Base-by-base conservation (phyloP, 1,284 basidiomycete species). In the Boletellus deceptivus region DNA sequence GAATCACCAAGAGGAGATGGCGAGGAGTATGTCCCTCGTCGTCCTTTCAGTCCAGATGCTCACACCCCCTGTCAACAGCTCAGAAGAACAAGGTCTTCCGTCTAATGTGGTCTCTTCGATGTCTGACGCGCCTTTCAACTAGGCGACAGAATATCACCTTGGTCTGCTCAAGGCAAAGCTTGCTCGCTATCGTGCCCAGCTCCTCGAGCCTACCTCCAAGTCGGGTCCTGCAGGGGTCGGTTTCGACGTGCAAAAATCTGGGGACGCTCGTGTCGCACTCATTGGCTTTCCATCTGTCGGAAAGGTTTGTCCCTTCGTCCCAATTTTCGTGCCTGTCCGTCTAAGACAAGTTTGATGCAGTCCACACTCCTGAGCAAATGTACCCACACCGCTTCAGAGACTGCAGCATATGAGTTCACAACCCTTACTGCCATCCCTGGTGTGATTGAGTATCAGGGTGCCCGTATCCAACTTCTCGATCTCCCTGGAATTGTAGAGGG, bases 401-500 rank as follows among this genome's bases (percentile, higher is more conserved):
- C 91, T 0, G 96, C 95, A 10, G 91, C 93, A 9, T 98, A 99
- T 68, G 95, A 98, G 68, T 98, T 97, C 72, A 98, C 94, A 1
- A 96, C 92, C 3, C 78, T 95, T 34, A 94, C 93, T 16, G 93
- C 93, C 6, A 97, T 98, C 58, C 93, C 94, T 37, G 94, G 94
- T 53, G 96, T 95, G 18, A 82, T 97, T 20, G 93, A 97, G 64
- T 89, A 97, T 64, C 85, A 95, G 67, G 94, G 94, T 25, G 93
- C 93, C 13, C 80, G 91, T 40, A 93, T 97, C 52, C 94, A 98
- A 66, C 78, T 99, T 42, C 81, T 98, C 25, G 96, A 99, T 82
- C 73, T 99, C 50, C 96, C 96, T 2, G 96, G 96, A 72, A 99
- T 99, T 64, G 93, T 98, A 20, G 95, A 98, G 71, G 96, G 95